Evolutionary conservation across 352 stramenopile genomes (phyloP).

Genomic region (Thalassiosira exigua): DNA sequence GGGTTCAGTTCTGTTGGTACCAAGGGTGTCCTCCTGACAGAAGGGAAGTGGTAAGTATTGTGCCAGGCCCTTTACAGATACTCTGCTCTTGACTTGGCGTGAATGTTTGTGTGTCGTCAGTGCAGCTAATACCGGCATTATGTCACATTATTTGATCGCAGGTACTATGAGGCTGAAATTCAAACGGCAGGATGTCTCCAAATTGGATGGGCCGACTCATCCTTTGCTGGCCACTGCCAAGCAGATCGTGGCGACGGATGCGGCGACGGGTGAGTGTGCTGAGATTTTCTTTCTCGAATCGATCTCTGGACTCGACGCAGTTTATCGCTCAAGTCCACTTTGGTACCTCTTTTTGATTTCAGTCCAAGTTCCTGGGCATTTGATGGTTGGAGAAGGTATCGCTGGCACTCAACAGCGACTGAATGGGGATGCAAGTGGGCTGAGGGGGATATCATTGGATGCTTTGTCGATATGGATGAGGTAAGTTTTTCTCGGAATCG

Average conservation of each 20-base stretch:
- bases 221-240: constrained; percentile 83
- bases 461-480: constrained; percentile 85
- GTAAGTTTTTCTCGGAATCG: too few species aligned
- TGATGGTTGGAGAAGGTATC: constrained; percentile 86
- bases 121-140: neutral
- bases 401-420: constrained; percentile 83
- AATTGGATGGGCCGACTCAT: constrained; percentile 86
- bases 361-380: constrained; percentile 82
- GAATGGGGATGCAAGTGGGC: constrained; percentile 83
- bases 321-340: too few species aligned
- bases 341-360: too few species aligned
- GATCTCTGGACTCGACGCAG: too few species aligned
- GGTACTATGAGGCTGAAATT: constrained; percentile 86
- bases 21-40: constrained; percentile 80
- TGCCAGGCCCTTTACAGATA: too few species aligned
- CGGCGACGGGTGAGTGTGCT: constrained; percentile 69
- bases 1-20: constrained; percentile 85
- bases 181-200: constrained; percentile 84
- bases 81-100: too few species aligned
- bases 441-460: constrained; percentile 85
- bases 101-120: too few species aligned
- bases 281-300: too few species aligned
- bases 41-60: constrained; percentile 85
- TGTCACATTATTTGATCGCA: neutral
- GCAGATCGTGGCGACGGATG: constrained; percentile 83